Evolutionary conservation across 1,284 basidiomycete genomes (phyloP).

Genomic region (Puccinia sorghi): DNA sequence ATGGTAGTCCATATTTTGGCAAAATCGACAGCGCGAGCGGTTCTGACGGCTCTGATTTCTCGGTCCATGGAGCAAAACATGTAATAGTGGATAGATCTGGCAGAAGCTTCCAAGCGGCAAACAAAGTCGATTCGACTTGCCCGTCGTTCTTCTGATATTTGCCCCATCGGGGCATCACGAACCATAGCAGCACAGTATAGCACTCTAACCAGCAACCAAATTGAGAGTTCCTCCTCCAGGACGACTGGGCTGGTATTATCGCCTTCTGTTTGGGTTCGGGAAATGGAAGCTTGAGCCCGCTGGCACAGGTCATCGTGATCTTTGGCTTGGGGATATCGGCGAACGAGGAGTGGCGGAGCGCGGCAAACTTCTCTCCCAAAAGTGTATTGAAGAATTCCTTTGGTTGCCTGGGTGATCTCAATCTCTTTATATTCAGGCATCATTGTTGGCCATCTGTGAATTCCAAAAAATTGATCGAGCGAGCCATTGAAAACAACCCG

Average conservation of each 20-base stretch:
- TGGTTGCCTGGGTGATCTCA: constrained; percentile 11
- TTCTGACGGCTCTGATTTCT: constrained; percentile 28
- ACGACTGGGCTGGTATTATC: constrained; percentile 6
- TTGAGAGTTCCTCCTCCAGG: constrained; percentile 44
- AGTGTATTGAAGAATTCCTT: constrained; percentile 12
- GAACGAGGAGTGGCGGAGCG: constrained; percentile 23
- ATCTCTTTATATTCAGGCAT: constrained; percentile 9
- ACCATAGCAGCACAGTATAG: constrained; percentile 36
- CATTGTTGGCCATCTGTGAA: constrained; percentile 16
- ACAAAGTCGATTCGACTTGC: constrained; percentile 29
- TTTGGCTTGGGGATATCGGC: constrained; percentile 33
- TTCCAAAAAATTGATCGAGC: constrained; percentile 36
- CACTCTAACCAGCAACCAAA: constrained; percentile 39
- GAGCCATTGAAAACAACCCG: constrained; percentile 38
- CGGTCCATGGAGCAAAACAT: constrained; percentile 34
- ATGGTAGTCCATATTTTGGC: constrained; percentile 43
- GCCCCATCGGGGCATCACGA: constrained; percentile 8
- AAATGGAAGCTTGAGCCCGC: constrained; percentile 24
- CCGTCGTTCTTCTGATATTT: constrained; percentile 20
- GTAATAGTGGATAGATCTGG: constrained; percentile 35
- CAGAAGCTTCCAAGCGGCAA: constrained; percentile 24
- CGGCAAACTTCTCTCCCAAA: constrained; percentile 22
- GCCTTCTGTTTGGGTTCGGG: constrained; percentile 1
- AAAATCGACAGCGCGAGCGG: constrained; percentile 32
- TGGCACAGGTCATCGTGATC: constrained; percentile 22